phyloP scores from a whole-genome alignment of 139 green algal genomes.

The Mesotaenium endlicherianum region DNA sequence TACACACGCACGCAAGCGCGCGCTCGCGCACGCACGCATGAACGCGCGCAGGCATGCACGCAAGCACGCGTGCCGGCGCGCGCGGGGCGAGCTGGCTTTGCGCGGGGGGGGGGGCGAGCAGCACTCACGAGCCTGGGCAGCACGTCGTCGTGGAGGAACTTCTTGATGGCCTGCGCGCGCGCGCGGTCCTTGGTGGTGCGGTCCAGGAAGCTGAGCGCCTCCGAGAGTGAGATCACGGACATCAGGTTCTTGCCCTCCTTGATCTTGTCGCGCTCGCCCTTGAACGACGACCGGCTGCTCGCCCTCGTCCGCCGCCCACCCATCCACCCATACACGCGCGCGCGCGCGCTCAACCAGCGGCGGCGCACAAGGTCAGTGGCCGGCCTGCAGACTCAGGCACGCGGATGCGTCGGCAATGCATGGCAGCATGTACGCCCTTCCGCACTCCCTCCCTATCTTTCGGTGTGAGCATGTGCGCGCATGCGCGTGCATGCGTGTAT shows the following conservation, averaged over 20 bases:
- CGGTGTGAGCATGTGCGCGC: no score
- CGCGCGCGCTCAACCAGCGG: no score
- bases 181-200: conserved; percentile 9
- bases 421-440: background rate
- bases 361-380: no score
- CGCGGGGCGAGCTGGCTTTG: no score
- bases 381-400: no score
- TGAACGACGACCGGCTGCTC: conserved; percentile 17
- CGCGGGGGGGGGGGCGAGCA: no score
- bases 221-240: background rate
- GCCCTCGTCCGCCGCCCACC: background rate
- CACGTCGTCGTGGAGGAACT: background rate
- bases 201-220: background rate
- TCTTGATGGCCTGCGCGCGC: background rate
- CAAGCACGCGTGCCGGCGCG: no score
- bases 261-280: conserved; percentile 1
- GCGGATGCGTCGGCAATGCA: no score
- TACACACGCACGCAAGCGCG: no score
- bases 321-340: background rate
- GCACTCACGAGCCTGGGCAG: background rate
- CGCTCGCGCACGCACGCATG: no score
- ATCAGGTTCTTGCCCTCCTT: conserved; percentile 15
- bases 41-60: no score
- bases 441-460: background rate
- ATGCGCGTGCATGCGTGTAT: no score